Percentiles rank a stretch among this genome's conserved stretches.
Evolutionary conservation across 2,329 filamentous ascomycete genomes (phyloP).

Genomic region (Didymellaceae sp.): DNA sequence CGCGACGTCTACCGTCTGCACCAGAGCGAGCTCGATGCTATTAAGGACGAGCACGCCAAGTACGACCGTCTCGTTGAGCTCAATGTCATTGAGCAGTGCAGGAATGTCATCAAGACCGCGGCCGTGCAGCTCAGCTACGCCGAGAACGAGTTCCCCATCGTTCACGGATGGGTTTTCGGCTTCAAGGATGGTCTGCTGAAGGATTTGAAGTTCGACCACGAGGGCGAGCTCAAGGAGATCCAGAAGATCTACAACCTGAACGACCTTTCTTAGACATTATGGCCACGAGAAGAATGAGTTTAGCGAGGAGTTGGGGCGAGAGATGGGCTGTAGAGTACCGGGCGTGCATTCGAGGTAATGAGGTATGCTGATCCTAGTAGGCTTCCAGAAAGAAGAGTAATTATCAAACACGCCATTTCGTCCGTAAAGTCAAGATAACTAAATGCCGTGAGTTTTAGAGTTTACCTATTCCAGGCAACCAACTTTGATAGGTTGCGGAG

Average conservation of each 20-base stretch:
- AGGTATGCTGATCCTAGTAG: conserved; percentile 1
- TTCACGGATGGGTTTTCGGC: conserved; percentile 77
- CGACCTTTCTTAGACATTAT: conserved; percentile 18
- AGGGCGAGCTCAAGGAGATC: conserved; percentile 61
- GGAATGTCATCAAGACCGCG: conserved; percentile 54
- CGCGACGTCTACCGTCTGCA: conserved; percentile 76
- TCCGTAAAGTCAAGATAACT: not conserved
- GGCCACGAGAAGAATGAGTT: not conserved
- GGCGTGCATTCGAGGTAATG: not conserved
- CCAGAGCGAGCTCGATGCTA: conserved; percentile 69
- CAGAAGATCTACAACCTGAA: conserved; percentile 68
- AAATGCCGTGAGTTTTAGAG: not conserved
- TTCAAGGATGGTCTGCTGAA: conserved; percentile 71
- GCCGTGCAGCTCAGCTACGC: conserved; percentile 66
- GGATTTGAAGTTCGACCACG: conserved; percentile 68
- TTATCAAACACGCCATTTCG: not conserved
- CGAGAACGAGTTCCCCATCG: conserved; percentile 69
- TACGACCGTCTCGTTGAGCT: conserved; percentile 48
- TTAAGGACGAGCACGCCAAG: conserved; percentile 35
- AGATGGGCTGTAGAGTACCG: conserved; percentile 5
- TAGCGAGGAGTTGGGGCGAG: conserved; percentile 9
- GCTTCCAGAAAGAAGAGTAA: not conserved
- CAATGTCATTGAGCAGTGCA: conserved; percentile 48
- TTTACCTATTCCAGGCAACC: not conserved
- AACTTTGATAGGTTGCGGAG: not conserved